A percentile compares a stretch with the other conserved stretches of the same genome.
phyloP scores from a whole-genome alignment of 2,329 filamentous ascomycete species.

The Scleromitrula shiraiana region DNA sequence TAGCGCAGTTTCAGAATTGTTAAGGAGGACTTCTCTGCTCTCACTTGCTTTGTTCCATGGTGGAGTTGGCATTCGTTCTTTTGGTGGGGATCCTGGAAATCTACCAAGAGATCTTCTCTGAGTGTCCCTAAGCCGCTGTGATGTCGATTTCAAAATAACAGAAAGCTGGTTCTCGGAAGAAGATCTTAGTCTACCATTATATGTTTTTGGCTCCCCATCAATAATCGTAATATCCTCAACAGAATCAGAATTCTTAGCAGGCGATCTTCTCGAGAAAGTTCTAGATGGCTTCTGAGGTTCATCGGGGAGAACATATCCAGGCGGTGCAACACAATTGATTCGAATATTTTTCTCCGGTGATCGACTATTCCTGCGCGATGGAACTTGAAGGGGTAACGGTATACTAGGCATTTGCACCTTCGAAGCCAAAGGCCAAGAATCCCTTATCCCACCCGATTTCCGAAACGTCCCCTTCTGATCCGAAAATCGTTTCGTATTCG shows the following conservation, averaged over 20 bases:
- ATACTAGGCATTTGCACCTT: conserved; percentile 9
- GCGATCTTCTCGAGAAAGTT: conserved; percentile 5
- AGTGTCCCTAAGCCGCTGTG: conserved; percentile 7
- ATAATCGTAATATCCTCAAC: conserved; percentile 1
- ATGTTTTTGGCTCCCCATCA: neutral
- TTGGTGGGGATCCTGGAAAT: conserved; percentile 15
- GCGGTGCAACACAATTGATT: conserved; percentile 20
- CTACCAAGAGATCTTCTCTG: conserved; percentile 1
- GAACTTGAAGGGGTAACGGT: conserved; percentile 7
- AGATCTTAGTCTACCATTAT: neutral
- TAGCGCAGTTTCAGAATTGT: conserved; percentile 10
- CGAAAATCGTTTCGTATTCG: conserved; percentile 11
- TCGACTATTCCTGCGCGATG: neutral
- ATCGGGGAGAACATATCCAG: conserved; percentile 19
- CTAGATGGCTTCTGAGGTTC: conserved; percentile 17
- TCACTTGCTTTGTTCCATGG: conserved; percentile 12
- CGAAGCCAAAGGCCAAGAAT: conserved; percentile 26
- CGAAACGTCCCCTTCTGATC: conserved; percentile 13
- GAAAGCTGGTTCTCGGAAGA: conserved; percentile 6
- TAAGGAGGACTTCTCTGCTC: conserved; percentile 18
- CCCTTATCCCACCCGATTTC: conserved; percentile 17
- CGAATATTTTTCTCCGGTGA: conserved; percentile 14
- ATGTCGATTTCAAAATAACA: conserved; percentile 9
- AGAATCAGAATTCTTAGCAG: conserved; percentile 3
- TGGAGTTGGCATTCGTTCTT: conserved; percentile 18